Evolutionary conservation across 2,329 filamentous ascomycete species (phyloP).

Genomic region (Verticillium nubilum): DNA sequence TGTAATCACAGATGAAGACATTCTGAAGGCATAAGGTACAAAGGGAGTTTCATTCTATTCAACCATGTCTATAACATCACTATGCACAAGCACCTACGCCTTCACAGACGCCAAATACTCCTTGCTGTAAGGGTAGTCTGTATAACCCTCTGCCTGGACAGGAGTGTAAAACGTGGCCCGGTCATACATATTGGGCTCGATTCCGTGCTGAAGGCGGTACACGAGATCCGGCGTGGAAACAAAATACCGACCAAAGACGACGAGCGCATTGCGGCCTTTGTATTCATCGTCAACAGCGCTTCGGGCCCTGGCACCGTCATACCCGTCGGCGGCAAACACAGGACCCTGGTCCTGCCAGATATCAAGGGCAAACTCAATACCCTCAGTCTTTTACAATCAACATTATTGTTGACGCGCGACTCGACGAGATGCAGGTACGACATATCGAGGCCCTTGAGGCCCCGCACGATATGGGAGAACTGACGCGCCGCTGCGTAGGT

Average conservation of each 20-base stretch:
- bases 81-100: no score
- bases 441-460: slow-evolving; percentile 45
- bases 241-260: slow-evolving; percentile 27
- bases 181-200: slow-evolving; percentile 19
- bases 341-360: slow-evolving; percentile 22
- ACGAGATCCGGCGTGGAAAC: slow-evolving; percentile 23
- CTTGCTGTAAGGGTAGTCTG: slow-evolving; percentile 21
- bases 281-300: slow-evolving; percentile 22
- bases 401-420: slow-evolving; percentile 28
- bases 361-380: slow-evolving; percentile 25
- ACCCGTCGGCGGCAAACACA: slow-evolving; percentile 29
- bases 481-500: slow-evolving; percentile 26
- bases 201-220: slow-evolving; percentile 17
- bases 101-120: background rate
- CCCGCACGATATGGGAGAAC: slow-evolving; percentile 51
- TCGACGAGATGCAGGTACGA: slow-evolving; percentile 60
- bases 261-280: slow-evolving; percentile 22
- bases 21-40: no score
- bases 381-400: slow-evolving; percentile 27
- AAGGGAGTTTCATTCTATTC: no score
- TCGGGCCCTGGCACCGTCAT: slow-evolving; percentile 16
- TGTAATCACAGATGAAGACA: no score
- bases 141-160: slow-evolving; percentile 15
- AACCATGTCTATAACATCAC: no score
- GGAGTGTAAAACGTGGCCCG: slow-evolving; percentile 20